Evolutionary conservation across 1,139 yeast genomes (phyloP), one percentile per base, ranked within the genome.

Genomic region (Geotrichum fermentans): DNA sequence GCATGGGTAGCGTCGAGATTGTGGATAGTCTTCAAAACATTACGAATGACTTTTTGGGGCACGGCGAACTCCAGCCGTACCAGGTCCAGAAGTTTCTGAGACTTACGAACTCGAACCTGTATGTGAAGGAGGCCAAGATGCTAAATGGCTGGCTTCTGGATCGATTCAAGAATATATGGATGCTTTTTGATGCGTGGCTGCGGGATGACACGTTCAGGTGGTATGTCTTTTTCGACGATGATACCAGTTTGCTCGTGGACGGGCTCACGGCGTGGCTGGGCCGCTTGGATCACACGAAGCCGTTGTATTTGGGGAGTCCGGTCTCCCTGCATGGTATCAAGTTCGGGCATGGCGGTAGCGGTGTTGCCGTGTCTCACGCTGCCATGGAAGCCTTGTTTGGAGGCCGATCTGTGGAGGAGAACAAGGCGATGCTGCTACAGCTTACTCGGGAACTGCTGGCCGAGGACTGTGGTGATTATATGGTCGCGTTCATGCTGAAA

Each of bases 261-360:
- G 60, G 58, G 28, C 48, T 67, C 43, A 47, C 60, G 39, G 50
- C 43, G 8, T 61, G 61, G 57, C 58, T 67, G 26, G 36, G 47
- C 21, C 48, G 52, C 28, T 49, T 61, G 29, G 59, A 65, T 46
- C 59, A 61, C 35, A 51, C 50, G 16, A 49, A 59, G 45, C 59
- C 64, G 17, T 51, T 57, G 22, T 67, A 66, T 54, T 45, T 66
- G 47, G 71, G 71, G 14, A 61, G 68, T 1, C 53, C 57, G 6
- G 65, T 61, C 21, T 51, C 54, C 20, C 43, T 51, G 16, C 53
- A 49, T 4, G 39, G 40, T 2, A 56, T 51, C 11, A 51, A 47
- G 10, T 69, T 68, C 55, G 73, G 70, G 2, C 70, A 68, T 47
- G 72, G 72, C 3, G 72, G 72, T 6, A 59, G 68, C 5, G 72